phyloP scores from a whole-genome alignment of 139 green algal genomes.

The Pseudopediastrum boryanum region DNA sequence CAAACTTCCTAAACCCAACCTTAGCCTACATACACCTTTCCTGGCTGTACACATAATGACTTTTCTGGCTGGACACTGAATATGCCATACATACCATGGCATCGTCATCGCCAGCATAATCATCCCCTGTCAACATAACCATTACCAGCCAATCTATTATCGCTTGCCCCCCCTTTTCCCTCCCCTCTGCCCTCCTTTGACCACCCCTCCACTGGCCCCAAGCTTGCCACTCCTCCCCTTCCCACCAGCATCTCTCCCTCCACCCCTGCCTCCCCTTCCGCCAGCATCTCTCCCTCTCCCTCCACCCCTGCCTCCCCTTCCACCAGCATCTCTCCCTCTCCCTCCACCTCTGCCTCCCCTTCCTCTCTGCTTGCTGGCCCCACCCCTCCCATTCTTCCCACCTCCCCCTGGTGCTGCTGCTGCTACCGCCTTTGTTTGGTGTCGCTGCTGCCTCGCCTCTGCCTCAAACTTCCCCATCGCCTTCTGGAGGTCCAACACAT shows the following conservation, averaged over 20 bases:
- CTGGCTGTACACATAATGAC: too few relatives aligned
- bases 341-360: conserved; percentile 12
- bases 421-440: conserved; percentile 29
- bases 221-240: not conserved
- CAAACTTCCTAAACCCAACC: too few relatives aligned
- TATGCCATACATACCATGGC: too few relatives aligned
- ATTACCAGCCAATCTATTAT: not conserved
- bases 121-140: not conserved
- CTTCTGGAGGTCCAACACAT: conserved; percentile 73
- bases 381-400: conserved; percentile 18
- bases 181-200: conserved; percentile 11
- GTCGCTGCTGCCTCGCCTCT: conserved; percentile 51
- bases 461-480: conserved; percentile 64
- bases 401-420: conserved; percentile 16
- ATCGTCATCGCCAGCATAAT: too few relatives aligned
- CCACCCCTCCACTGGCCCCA: conserved; percentile 20
- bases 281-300: conserved; percentile 3
- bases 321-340: not conserved
- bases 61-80: too few relatives aligned
- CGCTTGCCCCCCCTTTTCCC: conserved; percentile 5
- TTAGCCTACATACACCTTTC: too few relatives aligned
- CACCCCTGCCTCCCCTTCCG: not conserved
- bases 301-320: not conserved
- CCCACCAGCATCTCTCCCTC: not conserved
- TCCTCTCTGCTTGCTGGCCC: conserved; percentile 3